A percentile compares a stretch with the other conserved stretches of the same genome.
phyloP scores from a whole-genome alignment of 164 flowering plant species.

The Berberis vulgaris region DNA sequence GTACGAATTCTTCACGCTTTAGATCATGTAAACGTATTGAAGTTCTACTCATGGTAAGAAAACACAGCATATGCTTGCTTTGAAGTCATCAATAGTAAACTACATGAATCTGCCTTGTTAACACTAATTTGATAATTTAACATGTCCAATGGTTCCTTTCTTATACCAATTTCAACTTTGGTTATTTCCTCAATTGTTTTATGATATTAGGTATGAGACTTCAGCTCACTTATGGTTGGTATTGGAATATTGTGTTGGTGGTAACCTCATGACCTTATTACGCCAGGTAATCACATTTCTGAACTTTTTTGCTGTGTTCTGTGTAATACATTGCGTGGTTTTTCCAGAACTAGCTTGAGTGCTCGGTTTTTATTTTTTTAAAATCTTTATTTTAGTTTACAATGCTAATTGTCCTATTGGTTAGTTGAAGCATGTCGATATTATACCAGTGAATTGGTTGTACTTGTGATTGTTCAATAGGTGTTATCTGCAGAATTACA shows the following conservation, averaged over 20 bases:
- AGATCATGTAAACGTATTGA: conserved; percentile 76
- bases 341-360: too few species aligned
- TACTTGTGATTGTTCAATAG: too few species aligned
- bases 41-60: conserved; percentile 73
- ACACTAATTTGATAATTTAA: too few species aligned
- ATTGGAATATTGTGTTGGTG: conserved; percentile 97
- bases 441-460: too few species aligned
- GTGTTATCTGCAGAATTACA: too few species aligned
- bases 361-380: too few species aligned
- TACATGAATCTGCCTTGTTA: too few species aligned
- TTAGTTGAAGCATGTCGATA: too few species aligned
- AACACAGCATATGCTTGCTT: conserved; percentile 1
- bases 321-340: not conserved
- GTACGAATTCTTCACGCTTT: conserved; percentile 81
- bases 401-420: too few species aligned
- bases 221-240: conserved; percentile 96
- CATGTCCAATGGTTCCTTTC: not conserved
- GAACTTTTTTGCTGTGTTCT: not conserved
- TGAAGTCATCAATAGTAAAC: not conserved
- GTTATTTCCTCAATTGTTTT: not conserved
- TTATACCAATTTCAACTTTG: not conserved
- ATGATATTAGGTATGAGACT: conserved; percentile 73
- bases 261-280: conserved; percentile 77
- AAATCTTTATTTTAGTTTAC: too few species aligned
- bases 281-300: conserved; percentile 48